phyloP scores from a whole-genome alignment of 164 flowering plant genomes.

The Magnolia changhungtana region DNA sequence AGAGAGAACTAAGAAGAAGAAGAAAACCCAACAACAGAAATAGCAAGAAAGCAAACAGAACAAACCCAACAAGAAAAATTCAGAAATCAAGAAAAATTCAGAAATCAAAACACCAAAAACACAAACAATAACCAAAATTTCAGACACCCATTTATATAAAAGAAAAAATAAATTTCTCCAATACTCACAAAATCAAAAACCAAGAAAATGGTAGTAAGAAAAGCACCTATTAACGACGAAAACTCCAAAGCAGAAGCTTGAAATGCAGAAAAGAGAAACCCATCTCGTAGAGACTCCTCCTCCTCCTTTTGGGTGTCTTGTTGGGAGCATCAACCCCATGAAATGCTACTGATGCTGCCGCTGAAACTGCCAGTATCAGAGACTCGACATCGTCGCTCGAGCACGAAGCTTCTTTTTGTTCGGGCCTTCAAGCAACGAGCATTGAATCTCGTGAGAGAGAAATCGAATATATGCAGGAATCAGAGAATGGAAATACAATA shows the following conservation, averaged over 20 bases:
- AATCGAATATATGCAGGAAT: neutral
- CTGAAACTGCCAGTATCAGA: neutral
- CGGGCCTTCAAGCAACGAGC: neutral
- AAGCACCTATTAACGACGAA: slow-evolving; percentile 64
- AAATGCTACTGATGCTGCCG: neutral
- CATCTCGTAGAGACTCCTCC: slow-evolving; percentile 64
- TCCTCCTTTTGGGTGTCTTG: slow-evolving; percentile 41
- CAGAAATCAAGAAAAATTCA: neutral
- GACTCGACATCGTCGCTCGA: slow-evolving; percentile 8
- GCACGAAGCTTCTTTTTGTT: neutral
- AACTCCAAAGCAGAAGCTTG: slow-evolving; percentile 73
- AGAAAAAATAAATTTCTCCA: too few species aligned
- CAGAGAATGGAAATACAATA: neutral
- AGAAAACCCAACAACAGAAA: neutral
- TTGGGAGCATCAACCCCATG: slow-evolving; percentile 28
- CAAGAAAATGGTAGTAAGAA: slow-evolving; percentile 2
- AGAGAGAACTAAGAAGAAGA: neutral
- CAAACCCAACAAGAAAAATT: neutral
- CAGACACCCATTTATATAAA: too few species aligned
- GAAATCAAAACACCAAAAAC: neutral
- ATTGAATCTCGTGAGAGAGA: neutral
- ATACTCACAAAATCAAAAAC: neutral
- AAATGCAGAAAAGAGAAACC: slow-evolving; percentile 68
- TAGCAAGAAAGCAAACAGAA: slow-evolving; percentile 7
- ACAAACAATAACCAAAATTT: too few species aligned